A percentile compares a stretch with the other conserved stretches of the same genome.
Conservation (phyloP, 352 stramenopile genomes). For the Globisporangium mamillatum region DNA sequence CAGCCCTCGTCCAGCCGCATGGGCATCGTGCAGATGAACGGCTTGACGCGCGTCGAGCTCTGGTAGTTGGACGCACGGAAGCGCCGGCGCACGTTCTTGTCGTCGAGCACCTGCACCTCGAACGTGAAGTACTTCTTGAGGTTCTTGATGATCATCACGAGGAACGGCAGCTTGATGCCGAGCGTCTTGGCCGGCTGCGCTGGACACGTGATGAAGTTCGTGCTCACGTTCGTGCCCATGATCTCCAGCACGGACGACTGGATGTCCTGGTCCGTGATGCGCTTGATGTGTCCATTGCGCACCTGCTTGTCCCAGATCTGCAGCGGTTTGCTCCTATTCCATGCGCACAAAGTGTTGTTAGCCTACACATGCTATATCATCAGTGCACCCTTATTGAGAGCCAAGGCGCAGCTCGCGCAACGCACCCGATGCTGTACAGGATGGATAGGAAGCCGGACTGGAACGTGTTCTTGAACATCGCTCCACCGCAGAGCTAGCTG, state of each 20-base stretch:
- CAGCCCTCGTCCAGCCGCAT: conserved; percentile 98
- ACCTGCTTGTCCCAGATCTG: conserved; percentile 98
- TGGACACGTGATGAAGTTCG: conserved; percentile 97
- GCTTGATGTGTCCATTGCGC: conserved; percentile 98
- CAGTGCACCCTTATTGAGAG: not conserved
- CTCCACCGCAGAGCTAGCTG: not conserved
- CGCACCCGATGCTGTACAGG: conserved; percentile 95
- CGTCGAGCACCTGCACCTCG: conserved; percentile 97
- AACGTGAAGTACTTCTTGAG: conserved; percentile 99
- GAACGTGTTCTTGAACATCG: conserved; percentile 98
- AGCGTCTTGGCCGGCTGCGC: conserved; percentile 93
- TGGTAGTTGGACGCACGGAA: conserved; percentile 98
- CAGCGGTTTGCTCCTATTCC: conserved; percentile 90
- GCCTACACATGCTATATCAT: not conserved
- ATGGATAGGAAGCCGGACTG: conserved; percentile 98
- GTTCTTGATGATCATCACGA: conserved; percentile 99
- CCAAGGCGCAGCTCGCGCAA: not conserved
- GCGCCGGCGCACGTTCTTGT: conserved; percentile 96
- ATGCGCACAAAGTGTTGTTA: not conserved
- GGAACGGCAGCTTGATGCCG: conserved; percentile 97
- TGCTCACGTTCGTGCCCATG: conserved; percentile 98
- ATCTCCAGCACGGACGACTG: conserved; percentile 98
- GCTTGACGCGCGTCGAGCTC: conserved; percentile 96
- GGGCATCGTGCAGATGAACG: conserved; percentile 98
- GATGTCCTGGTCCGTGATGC: conserved; percentile 98